A percentile compares a stretch with the other conserved stretches of the same genome.
These are phyloP conservation scores for Penicillium soppii DNA, from an alignment of 495 filamentous ascomycete species.

Conservation along the genomic window DNA sequence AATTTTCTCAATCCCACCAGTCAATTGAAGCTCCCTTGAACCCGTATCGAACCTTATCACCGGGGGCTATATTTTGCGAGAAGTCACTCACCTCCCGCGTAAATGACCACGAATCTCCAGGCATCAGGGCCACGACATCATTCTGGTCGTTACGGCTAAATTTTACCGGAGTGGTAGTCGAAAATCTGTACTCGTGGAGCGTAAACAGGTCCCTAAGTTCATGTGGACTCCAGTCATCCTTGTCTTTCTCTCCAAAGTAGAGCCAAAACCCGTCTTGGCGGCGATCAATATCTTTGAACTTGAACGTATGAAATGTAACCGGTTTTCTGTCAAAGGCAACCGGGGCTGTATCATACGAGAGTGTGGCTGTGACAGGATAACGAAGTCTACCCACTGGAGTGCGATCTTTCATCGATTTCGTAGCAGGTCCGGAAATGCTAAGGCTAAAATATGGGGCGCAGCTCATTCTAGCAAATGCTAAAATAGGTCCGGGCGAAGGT, in stretches of 20 bases:
- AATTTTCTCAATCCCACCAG: conserved; percentile 7
- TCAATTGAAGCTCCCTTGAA: conserved; percentile 2
- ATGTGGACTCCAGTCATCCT: background rate
- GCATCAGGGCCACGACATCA: background rate
- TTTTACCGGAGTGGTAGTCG: too few species aligned
- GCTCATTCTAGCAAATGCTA: background rate
- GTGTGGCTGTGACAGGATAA: conserved; percentile 3
- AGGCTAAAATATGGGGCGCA: conserved; percentile 2
- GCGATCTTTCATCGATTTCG: conserved; percentile 3
- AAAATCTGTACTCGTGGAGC: too few species aligned
- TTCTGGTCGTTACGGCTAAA: background rate
- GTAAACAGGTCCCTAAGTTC: too few species aligned
- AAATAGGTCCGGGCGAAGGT: conserved; percentile 2
- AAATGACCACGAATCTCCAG: conserved; percentile 4
- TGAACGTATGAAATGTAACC: conserved; percentile 3
- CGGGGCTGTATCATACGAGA: conserved; percentile 2
- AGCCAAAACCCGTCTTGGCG: conserved; percentile 2
- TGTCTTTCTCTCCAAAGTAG: background rate
- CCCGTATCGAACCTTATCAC: conserved; percentile 1
- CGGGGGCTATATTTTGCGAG: background rate
- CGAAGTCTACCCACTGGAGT: background rate
- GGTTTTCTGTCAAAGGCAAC: background rate
- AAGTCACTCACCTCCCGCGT: conserved; percentile 4
- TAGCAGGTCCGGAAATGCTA: conserved; percentile 3
- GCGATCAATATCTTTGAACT: background rate